phyloP scores from a whole-genome alignment of 805 yeast species.

The Isabelozyma pseudorhagii region DNA sequence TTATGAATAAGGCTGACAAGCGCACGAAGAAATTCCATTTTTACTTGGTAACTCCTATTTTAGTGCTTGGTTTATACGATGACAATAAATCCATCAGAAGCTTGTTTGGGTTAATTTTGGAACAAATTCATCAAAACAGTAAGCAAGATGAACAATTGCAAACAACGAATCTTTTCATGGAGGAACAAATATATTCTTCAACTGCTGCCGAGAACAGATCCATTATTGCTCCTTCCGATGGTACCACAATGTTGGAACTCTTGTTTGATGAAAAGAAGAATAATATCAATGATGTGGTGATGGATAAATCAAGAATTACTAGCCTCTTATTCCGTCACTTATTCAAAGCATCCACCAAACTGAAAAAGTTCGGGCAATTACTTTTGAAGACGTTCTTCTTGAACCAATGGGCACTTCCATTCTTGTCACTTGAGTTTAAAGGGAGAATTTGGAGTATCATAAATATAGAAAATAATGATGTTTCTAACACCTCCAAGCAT shows the following conservation, averaged over 20 bases:
- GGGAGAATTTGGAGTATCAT: conserved; percentile 35
- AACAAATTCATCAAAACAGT: conserved; percentile 23
- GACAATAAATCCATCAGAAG: conserved; percentile 48
- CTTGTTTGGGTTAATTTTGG: conserved; percentile 17
- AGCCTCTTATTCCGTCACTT: conserved; percentile 22
- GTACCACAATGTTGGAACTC: conserved; percentile 34
- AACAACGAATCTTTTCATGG: conserved; percentile 38
- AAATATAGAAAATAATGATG: conserved; percentile 13
- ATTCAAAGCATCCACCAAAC: conserved; percentile 44
- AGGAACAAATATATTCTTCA: conserved; percentile 57
- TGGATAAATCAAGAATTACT: conserved; percentile 24
- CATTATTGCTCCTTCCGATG: conserved; percentile 64
- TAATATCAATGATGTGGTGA: conserved; percentile 22
- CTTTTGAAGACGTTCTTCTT: conserved; percentile 59
- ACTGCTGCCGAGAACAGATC: conserved; percentile 44
- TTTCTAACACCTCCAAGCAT: background rate
- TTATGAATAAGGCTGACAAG: conserved; percentile 26
- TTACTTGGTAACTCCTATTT: conserved; percentile 57
- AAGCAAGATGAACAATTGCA: conserved; percentile 28
- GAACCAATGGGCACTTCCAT: conserved; percentile 54
- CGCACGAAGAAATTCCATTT: conserved; percentile 26
- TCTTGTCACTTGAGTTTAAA: conserved; percentile 47
- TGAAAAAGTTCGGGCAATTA: conserved; percentile 55
- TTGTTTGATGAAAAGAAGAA: conserved; percentile 15
- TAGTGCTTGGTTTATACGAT: conserved; percentile 54